These are phyloP conservation scores for Saccharomyces uvarum DNA, from an alignment of 1,139 yeast species.

Conservation along the genomic window DNA sequence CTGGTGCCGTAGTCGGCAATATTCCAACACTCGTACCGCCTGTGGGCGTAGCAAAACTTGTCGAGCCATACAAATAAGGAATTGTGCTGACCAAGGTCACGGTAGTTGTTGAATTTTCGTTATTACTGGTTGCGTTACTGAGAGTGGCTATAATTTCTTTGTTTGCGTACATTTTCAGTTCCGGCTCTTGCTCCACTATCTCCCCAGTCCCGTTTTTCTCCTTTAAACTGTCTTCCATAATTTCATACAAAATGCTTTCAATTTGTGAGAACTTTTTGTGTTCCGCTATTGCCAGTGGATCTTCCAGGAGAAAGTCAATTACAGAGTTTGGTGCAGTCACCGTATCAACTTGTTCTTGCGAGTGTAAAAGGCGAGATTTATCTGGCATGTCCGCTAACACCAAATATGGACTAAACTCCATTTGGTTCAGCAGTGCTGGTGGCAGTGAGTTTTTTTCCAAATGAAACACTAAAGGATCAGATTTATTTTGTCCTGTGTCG, in stretches of 20 bases:
- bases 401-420: slow-evolving; percentile 7
- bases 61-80: background rate
- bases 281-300: background rate
- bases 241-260: slow-evolving; percentile 5
- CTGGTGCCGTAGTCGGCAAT: background rate
- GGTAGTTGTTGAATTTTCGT: background rate
- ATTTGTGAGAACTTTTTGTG: slow-evolving; percentile 7
- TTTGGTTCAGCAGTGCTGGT: slow-evolving; percentile 7
- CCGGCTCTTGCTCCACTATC: background rate
- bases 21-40: background rate
- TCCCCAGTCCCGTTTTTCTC: background rate
- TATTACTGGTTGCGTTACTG: background rate
- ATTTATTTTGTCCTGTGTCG: background rate
- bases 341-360: slow-evolving; percentile 1
- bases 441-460: slow-evolving; percentile 8
- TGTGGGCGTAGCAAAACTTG: background rate
- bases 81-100: background rate
- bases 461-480: slow-evolving; percentile 8
- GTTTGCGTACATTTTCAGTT: background rate
- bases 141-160: background rate
- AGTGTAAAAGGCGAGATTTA: slow-evolving; percentile 9
- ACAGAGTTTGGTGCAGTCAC: background rate
- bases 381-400: slow-evolving; percentile 11
- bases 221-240: slow-evolving; percentile 2
- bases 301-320: background rate